Percentiles rank a stretch among this genome's conserved stretches.
phyloP scores from a whole-genome alignment of 192 early-diverging fungal species.

The Allomyces javanicus region DNA sequence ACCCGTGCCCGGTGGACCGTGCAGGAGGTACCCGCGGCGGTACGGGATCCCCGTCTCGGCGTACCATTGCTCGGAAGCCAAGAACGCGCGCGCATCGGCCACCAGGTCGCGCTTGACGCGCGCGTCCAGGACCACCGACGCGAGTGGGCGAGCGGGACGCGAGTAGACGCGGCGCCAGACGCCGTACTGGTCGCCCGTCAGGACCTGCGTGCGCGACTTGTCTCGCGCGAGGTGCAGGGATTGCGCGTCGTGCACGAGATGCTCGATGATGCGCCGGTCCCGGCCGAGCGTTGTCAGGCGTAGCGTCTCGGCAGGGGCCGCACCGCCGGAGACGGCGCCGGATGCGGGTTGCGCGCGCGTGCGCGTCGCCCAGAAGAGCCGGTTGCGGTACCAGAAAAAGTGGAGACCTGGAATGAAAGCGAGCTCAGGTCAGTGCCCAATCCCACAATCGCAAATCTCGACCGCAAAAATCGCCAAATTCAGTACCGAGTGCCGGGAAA shows the following conservation, averaged over 20 bases:
- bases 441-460: too few relatives aligned
- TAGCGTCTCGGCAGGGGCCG: constrained; percentile 2
- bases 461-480: not conserved
- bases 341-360: not conserved
- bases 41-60: constrained; percentile 27
- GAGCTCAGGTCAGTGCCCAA: not conserved
- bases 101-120: not conserved
- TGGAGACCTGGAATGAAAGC: constrained; percentile 6
- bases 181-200: constrained; percentile 21
- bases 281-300: constrained; percentile 7
- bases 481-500: constrained; percentile 10
- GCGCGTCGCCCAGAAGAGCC: constrained; percentile 7
- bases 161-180: constrained; percentile 15
- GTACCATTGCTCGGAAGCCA: constrained; percentile 21
- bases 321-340: not conserved
- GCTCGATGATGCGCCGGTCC: constrained; percentile 8
- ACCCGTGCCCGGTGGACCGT: constrained; percentile 32
- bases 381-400: constrained; percentile 9
- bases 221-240: constrained; percentile 11
- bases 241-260: constrained; percentile 14
- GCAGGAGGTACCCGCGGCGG: constrained; percentile 27
- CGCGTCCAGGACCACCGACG: constrained; percentile 6
- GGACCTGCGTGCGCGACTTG: constrained; percentile 14
- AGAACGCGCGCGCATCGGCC: constrained; percentile 22
- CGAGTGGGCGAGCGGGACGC: constrained; percentile 10